Evolutionary conservation across 257 asterid species (phyloP).

Genomic region (Scutellaria galericulata): DNA sequence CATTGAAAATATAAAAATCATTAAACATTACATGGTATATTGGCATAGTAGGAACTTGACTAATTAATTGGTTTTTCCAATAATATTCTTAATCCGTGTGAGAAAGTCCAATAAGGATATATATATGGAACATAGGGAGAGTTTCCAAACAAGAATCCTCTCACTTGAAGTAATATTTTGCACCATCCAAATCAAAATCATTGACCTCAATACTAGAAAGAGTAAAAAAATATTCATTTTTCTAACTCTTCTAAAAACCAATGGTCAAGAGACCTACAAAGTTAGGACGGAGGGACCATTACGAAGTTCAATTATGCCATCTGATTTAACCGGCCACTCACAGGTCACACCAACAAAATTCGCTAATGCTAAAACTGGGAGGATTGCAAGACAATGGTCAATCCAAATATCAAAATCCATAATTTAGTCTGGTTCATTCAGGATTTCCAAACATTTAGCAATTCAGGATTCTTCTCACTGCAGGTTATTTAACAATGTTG

Average conservation of each 20-base stretch:
- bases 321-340: background rate
- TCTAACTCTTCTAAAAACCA: background rate
- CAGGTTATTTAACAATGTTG: slow-evolving; percentile 16
- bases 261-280: background rate
- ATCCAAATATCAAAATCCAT: slow-evolving; percentile 10
- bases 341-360: background rate
- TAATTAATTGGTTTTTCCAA: no score
- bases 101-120: no score
- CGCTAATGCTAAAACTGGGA: slow-evolving; percentile 13
- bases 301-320: slow-evolving; percentile 1
- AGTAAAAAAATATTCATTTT: background rate
- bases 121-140: no score
- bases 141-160: background rate
- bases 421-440: background rate
- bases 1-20: no score
- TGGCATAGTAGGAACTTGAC: no score
- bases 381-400: background rate
- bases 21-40: no score
- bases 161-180: background rate
- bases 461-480: slow-evolving; percentile 2
- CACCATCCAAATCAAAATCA: background rate
- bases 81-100: no score
- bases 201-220: slow-evolving; percentile 2
- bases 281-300: background rate
- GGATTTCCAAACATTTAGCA: background rate